phyloP scores from a whole-genome alignment of 108 stramenopile species.

The Nitzschia inconspicua region DNA sequence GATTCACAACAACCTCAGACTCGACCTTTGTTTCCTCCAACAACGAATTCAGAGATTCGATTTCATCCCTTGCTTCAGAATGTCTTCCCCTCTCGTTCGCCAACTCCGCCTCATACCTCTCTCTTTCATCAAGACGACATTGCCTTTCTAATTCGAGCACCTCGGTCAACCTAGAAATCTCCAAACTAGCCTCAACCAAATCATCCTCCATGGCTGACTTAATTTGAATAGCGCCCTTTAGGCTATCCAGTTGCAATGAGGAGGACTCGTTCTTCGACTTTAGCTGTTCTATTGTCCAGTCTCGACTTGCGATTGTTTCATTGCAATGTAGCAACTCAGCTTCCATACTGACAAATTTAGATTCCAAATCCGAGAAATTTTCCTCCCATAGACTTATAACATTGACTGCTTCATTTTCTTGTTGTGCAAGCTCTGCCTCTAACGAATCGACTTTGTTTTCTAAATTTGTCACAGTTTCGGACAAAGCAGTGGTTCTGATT shows the following conservation, averaged over 20 bases:
- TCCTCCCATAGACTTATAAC: slow-evolving; percentile 58
- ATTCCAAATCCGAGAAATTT: slow-evolving; percentile 20
- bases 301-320: slow-evolving; percentile 6
- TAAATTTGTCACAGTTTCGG: slow-evolving; percentile 19
- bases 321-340: neutral
- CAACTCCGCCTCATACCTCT: neutral
- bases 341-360: slow-evolving; percentile 5
- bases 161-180: neutral
- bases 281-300: slow-evolving; percentile 21
- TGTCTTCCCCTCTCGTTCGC: slow-evolving; percentile 1
- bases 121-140: neutral
- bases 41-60: slow-evolving; percentile 35
- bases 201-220: neutral
- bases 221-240: neutral
- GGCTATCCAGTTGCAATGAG: slow-evolving; percentile 1
- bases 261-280: neutral
- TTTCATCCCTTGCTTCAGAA: slow-evolving; percentile 33
- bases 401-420: slow-evolving; percentile 54
- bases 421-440: slow-evolving; percentile 41
- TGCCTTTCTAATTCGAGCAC: neutral
- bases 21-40: slow-evolving; percentile 41
- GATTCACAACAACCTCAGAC: slow-evolving; percentile 47
- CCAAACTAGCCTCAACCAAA: neutral
- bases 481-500: slow-evolving; percentile 4
- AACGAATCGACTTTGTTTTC: slow-evolving; percentile 33